phyloP scores from a whole-genome alignment of 2,329 filamentous ascomycete species.

The Penicillium sp. region DNA sequence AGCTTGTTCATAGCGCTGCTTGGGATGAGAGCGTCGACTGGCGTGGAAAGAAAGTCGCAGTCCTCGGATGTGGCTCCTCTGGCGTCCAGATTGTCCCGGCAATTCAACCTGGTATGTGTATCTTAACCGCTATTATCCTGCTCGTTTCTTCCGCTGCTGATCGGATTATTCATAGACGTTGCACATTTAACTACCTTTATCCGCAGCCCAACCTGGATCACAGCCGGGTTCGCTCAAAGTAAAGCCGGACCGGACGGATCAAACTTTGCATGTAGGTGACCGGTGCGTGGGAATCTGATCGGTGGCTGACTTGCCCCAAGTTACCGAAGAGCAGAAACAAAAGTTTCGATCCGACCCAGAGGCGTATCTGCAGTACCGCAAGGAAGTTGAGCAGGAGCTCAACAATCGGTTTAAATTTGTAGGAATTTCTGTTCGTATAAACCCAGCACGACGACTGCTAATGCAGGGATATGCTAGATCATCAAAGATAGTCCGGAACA shows the following conservation, averaged over 20 bases:
- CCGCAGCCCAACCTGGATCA: slow-evolving; percentile 25
- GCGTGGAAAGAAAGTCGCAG: slow-evolving; percentile 20
- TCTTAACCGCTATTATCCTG: too few species aligned
- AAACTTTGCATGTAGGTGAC: neutral
- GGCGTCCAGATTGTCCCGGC: slow-evolving; percentile 25
- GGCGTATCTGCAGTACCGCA: slow-evolving; percentile 16
- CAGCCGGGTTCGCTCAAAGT: slow-evolving; percentile 9
- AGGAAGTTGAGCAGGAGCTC: slow-evolving; percentile 18
- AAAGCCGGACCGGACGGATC: slow-evolving; percentile 3
- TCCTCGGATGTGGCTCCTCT: slow-evolving; percentile 24
- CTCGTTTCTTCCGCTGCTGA: too few species aligned
- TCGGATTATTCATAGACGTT: too few species aligned
- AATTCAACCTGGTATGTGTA: slow-evolving; percentile 18
- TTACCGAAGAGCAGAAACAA: slow-evolving; percentile 13
- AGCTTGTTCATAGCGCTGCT: slow-evolving; percentile 36
- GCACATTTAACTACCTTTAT: slow-evolving; percentile 19
- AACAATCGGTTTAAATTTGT: slow-evolving; percentile 17
- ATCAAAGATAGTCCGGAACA: neutral
- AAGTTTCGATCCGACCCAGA: slow-evolving; percentile 13
- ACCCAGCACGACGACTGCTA: too few species aligned
- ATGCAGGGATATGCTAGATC: too few species aligned
- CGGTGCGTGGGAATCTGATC: too few species aligned
- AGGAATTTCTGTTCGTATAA: too few species aligned
- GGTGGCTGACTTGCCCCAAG: too few species aligned
- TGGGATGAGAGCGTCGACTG: neutral